Base-by-base conservation (phyloP, 2,329 filamentous ascomycete genomes). In the Pestalotiopsis sp. region DNA sequence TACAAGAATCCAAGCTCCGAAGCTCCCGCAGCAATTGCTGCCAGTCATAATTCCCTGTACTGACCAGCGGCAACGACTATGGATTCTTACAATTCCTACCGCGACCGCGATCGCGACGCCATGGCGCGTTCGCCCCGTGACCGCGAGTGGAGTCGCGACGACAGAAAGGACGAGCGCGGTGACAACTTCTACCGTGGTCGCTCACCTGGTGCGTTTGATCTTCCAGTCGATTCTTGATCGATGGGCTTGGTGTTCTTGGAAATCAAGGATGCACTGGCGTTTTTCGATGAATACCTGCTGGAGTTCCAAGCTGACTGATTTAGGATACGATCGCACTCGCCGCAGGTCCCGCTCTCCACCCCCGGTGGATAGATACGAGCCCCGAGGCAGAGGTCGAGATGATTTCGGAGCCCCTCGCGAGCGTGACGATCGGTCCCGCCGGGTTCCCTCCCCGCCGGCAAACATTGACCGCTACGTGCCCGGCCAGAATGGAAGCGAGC, bases 391-490 rank as follows among this genome's bases (percentile, higher is more conserved):
- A 31, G 80, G 81, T 25, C 87, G 93, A 73, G 92, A 94, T 72
- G 92, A 94, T 67, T 91, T 92, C 75, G 85, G 84, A 63, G 78
- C 78, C 57, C 74, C 80, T 65, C 82, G 87, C 69, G 86, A 82
- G 61, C 76, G 78, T 73, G 81, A 93, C 69, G 90, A 91, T 73
- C 82, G 85, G 67, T 89, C 91, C 69, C 87, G 69, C 6, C 69
- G 88, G 59, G 79, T 93, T 73, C 75, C 86, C 77, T 86, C 90
- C 11, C 83, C 91, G 70, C 83, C 91, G 38, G 87, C 91, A 69
- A 92, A 92, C 69, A 96, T 97, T 72, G 93, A 97, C 78, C 90
- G 93, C 74, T 96, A 96, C 77, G 91, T 96, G 23, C 93, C 93
- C 1, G 92, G 92, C 20, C 91, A 93, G 73, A 89, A 92, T 66